phyloP scores from a whole-genome alignment of 2,329 filamentous ascomycete species.

The Myriosclerotinia scirpicola region DNA sequence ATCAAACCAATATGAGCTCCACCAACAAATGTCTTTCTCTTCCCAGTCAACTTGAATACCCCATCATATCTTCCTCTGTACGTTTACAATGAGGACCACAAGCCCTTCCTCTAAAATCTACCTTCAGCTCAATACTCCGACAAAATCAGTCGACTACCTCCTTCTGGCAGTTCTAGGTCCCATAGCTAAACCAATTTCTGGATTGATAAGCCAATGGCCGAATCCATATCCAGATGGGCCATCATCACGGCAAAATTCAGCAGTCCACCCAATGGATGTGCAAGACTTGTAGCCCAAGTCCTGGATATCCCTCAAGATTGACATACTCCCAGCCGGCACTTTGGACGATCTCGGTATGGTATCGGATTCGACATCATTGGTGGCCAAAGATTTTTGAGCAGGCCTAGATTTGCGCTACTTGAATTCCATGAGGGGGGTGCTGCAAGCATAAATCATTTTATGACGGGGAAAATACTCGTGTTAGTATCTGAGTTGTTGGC shows the following conservation, averaged over 20 bases:
- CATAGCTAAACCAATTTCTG: not conserved
- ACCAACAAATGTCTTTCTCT: not conserved
- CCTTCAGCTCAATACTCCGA: not conserved
- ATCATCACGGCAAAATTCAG: not conserved
- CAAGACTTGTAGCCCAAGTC: conserved; percentile 46
- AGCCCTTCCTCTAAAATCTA: not conserved
- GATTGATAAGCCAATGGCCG: not conserved
- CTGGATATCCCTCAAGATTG: conserved; percentile 39
- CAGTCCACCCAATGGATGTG: conserved; percentile 42
- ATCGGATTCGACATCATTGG: conserved; percentile 44
- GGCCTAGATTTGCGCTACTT: conserved; percentile 19
- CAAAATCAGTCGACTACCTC: not conserved
- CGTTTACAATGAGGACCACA: not conserved
- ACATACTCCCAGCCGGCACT: conserved; percentile 49
- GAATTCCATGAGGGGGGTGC: not conserved
- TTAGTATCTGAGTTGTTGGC: not conserved
- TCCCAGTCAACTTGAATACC: not conserved
- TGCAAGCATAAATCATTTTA: conserved; percentile 9
- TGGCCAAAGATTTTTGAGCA: conserved; percentile 45
- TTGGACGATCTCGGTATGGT: conserved; percentile 38
- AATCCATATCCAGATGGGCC: not conserved
- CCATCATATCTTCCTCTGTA: not conserved
- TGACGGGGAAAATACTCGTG: not conserved
- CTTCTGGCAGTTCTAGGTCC: not conserved
- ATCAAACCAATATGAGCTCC: not conserved